Evolutionary conservation across 2,329 filamentous ascomycete species (phyloP).

Genomic region (Ambrosiella cleistominuta): DNA sequence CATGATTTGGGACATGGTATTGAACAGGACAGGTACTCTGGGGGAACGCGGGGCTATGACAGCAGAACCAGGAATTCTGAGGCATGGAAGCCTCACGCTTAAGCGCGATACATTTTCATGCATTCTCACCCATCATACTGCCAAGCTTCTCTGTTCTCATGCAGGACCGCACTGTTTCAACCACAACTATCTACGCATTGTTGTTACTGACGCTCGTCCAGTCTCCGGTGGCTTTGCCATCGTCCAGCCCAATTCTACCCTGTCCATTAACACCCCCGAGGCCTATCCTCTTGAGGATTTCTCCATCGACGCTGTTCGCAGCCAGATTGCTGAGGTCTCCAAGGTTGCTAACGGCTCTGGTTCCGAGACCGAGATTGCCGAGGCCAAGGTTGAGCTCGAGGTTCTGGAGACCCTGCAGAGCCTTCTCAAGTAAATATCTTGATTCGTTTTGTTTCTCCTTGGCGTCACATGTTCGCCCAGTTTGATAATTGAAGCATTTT

Average conservation of each 20-base stretch:
- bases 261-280: conserved; percentile 98
- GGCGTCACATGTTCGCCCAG: neutral
- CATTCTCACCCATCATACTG: neutral
- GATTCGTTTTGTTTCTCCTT: neutral
- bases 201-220: conserved; percentile 21
- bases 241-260: conserved; percentile 80
- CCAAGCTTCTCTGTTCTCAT: neutral
- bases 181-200: neutral
- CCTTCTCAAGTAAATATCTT: conserved; percentile 13
- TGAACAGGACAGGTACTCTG: neutral
- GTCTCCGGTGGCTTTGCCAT: conserved; percentile 94
- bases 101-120: neutral
- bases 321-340: conserved; percentile 86
- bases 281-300: conserved; percentile 91
- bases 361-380: conserved; percentile 92
- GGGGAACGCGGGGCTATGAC: neutral
- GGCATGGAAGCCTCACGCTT: neutral
- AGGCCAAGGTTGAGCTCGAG: conserved; percentile 99
- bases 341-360: conserved; percentile 82
- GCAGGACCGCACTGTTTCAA: neutral
- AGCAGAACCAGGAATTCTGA: neutral
- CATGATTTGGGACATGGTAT: conserved; percentile 2
- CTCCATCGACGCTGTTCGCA: conserved; percentile 73
- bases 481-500: neutral
- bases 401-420: conserved; percentile 15